Conservation (phyloP, 257 asterid species). For the Salvia splendens region DNA sequence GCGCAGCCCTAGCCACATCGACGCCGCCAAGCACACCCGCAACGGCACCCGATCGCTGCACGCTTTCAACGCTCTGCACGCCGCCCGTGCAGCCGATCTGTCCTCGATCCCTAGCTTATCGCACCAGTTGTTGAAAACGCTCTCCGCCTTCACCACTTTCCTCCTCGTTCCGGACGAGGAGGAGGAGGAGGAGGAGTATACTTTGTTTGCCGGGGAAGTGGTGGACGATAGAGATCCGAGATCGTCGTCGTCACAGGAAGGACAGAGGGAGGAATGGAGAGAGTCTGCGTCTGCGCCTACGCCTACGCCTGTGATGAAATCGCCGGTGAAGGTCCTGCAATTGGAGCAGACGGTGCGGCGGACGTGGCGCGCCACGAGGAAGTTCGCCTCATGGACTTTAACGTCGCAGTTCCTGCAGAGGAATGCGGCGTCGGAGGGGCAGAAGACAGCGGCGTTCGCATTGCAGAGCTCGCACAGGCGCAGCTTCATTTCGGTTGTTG, state of each 20-base stretch:
- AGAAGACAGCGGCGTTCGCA: constrained; percentile 45
- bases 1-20: constrained; percentile 60
- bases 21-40: constrained; percentile 56
- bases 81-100: constrained; percentile 35
- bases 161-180: background rate
- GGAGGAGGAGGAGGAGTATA: constrained; percentile 19
- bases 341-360: constrained; percentile 45
- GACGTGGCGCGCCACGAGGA: constrained; percentile 67
- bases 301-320: constrained; percentile 23
- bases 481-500: constrained; percentile 11
- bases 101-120: constrained; percentile 39
- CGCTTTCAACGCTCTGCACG: constrained; percentile 37
- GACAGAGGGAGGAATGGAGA: too few species aligned
- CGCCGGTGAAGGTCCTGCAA: constrained; percentile 34
- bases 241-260: constrained; percentile 30
- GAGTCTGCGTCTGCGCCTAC: constrained; percentile 17
- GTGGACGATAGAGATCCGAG: constrained; percentile 35
- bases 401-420: constrained; percentile 60
- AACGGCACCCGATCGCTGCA: constrained; percentile 48
- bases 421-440: constrained; percentile 63
- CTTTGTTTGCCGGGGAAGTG: constrained; percentile 35
- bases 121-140: constrained; percentile 53
- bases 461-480: constrained; percentile 55
- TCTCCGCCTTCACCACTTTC: constrained; percentile 34
- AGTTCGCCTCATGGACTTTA: constrained; percentile 56